Evolutionary conservation across 2,329 filamentous ascomycete species (phyloP).

Genomic region (Colletotrichum sp.): DNA sequence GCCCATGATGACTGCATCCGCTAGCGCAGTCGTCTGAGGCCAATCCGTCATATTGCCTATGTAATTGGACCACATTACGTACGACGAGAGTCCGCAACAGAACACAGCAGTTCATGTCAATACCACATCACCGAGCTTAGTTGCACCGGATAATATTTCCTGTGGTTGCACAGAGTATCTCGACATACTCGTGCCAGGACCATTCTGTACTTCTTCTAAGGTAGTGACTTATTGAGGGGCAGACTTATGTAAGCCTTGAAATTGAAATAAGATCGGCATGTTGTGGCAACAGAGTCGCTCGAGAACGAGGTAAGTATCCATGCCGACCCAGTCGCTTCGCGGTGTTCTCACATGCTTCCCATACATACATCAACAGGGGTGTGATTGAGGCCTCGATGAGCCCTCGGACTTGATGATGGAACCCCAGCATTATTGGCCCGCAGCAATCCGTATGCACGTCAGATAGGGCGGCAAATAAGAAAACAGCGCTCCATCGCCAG

Average conservation of each 20-base stretch:
- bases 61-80: neutral
- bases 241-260: neutral
- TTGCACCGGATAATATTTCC: accelerated
- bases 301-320: too few species aligned
- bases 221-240: neutral
- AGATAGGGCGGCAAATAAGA: neutral
- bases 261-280: too few species aligned
- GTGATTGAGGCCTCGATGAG: neutral
- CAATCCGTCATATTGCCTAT: neutral
- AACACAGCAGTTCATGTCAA: neutral
- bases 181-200: accelerated
- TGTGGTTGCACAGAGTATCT: neutral
- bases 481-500: neutral
- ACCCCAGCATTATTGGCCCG: neutral
- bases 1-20: neutral
- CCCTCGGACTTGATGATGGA: neutral
- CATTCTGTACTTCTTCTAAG: accelerated
- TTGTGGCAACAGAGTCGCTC: too few species aligned
- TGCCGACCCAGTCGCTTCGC: neutral
- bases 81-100: neutral
- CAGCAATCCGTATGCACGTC: neutral
- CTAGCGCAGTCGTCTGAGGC: neutral
- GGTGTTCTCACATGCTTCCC: neutral
- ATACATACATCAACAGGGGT: neutral
- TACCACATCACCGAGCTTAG: neutral